These are phyloP conservation scores for Pichia terricola DNA, from an alignment of 1,139 yeast genomes.

Conservation along the genomic window DNA sequence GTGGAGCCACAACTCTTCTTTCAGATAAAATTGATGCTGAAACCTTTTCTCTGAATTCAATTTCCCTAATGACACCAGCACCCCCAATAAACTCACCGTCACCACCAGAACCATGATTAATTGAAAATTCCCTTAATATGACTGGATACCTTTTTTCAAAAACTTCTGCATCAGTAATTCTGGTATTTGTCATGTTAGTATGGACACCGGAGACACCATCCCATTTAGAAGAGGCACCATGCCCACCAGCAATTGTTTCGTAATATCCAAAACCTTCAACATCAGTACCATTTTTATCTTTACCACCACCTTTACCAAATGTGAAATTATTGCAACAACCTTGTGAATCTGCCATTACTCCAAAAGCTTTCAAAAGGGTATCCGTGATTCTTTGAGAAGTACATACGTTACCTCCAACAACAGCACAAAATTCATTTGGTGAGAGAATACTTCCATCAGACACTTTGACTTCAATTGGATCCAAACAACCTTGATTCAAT, in stretches of 20 bases:
- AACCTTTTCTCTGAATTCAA: constrained; percentile 26
- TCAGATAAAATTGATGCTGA: constrained; percentile 28
- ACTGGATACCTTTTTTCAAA: constrained; percentile 31
- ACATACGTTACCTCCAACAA: constrained; percentile 39
- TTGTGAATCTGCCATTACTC: constrained; percentile 34
- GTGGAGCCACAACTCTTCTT: constrained; percentile 28
- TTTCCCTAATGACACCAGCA: constrained; percentile 28
- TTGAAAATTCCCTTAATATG: constrained; percentile 25
- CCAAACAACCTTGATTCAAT: constrained; percentile 36
- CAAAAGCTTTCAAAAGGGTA: constrained; percentile 33
- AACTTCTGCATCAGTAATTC: constrained; percentile 30
- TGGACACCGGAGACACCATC: constrained; percentile 33
- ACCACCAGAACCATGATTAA: constrained; percentile 24
- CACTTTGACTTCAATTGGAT: constrained; percentile 30
- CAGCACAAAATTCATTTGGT: constrained; percentile 36
- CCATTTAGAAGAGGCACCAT: constrained; percentile 1
- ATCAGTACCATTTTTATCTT: constrained; percentile 19
- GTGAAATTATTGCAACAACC: constrained; percentile 36
- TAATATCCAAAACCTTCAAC: constrained; percentile 35
- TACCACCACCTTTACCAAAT: constrained; percentile 34
- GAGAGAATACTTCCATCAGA: constrained; percentile 31
- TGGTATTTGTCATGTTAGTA: constrained; percentile 35
- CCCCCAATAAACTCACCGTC: constrained; percentile 27
- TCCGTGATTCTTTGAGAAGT: constrained; percentile 38
- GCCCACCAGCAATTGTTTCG: constrained; percentile 28